A percentile compares a stretch with the other conserved stretches of the same genome.
Evolutionary conservation across 176 grass and related monocot genomes (phyloP).

Genomic region (Zoysia pacifica): DNA sequence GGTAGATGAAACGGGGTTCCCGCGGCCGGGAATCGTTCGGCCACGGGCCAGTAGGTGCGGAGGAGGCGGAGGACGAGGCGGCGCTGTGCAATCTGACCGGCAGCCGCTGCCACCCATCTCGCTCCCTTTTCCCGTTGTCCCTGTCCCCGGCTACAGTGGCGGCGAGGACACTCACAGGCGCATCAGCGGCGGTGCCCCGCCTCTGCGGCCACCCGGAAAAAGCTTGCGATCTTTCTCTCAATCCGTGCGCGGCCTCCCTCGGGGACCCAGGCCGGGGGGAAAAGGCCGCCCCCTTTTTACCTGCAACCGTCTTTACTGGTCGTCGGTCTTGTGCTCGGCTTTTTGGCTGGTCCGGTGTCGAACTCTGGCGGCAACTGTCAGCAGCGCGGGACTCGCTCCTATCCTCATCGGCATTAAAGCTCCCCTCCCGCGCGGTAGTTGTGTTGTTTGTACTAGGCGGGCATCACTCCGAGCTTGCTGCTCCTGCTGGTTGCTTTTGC

Average conservation of each 20-base stretch:
- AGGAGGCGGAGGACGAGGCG: constrained; percentile 13
- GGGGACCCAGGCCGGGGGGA: constrained; percentile 36
- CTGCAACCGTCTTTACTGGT: constrained; percentile 47
- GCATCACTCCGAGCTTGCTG: constrained; percentile 30
- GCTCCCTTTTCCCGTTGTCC: constrained; percentile 10
- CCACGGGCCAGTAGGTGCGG: background rate
- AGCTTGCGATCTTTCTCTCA: constrained; percentile 48
- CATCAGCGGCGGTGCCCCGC: constrained; percentile 14
- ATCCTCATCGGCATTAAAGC: constrained; percentile 49
- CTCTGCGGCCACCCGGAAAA: constrained; percentile 43
- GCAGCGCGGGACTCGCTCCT: constrained; percentile 34
- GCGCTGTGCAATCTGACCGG: constrained; percentile 46
- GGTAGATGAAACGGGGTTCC: constrained; percentile 25
- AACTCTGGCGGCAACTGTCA: constrained; percentile 48
- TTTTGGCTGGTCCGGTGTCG: constrained; percentile 46
- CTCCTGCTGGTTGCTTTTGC: constrained; percentile 11
- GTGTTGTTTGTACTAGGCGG: constrained; percentile 52
- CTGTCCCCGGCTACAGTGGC: constrained; percentile 40
- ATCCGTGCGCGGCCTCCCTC: constrained; percentile 10
- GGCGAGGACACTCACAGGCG: constrained; percentile 45
- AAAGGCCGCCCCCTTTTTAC: constrained; percentile 38
- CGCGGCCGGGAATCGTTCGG: constrained; percentile 33
- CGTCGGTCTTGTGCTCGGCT: constrained; percentile 28
- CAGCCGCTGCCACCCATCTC: constrained; percentile 16
- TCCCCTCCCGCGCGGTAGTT: constrained; percentile 32